Percentiles rank a stretch among this genome's conserved stretches.
Conservation (phyloP, 306 rosid genomes). For the Quercus berberidifolia region DNA sequence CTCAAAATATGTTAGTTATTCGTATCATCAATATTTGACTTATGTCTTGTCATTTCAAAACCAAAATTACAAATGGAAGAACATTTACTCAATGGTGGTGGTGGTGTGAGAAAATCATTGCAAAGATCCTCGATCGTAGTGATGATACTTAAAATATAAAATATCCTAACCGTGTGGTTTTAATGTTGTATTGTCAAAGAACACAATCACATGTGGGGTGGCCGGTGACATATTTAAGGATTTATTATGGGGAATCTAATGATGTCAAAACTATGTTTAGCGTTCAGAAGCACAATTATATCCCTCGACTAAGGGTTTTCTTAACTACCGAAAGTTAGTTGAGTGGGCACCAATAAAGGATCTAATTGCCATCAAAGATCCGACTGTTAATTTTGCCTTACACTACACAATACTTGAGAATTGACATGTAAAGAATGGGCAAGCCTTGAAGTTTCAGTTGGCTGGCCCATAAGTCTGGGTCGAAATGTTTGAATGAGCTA, state of each 20-base stretch:
- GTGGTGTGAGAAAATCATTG: conserved; percentile 48
- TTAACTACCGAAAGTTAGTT: conserved; percentile 1
- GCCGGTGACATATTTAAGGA: conserved; percentile 17
- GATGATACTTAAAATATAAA: conserved; percentile 35
- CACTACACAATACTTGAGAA: not conserved
- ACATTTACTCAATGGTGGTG: conserved; percentile 41
- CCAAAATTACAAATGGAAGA: not conserved
- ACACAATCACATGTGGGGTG: conserved; percentile 4
- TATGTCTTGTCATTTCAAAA: conserved; percentile 32
- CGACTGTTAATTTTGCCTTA: not conserved
- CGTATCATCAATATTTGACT: conserved; percentile 27
- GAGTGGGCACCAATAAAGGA: not conserved
- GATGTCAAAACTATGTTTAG: conserved; percentile 26
- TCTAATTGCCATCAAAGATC: too few species aligned
- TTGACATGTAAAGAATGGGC: not conserved
- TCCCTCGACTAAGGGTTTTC: not conserved
- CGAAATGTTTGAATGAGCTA: too few species aligned
- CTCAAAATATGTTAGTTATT: conserved; percentile 18
- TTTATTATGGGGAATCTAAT: conserved; percentile 29
- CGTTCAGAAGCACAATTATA: conserved; percentile 6
- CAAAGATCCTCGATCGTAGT: conserved; percentile 36
- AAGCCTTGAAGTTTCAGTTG: too few species aligned
- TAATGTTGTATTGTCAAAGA: not conserved
- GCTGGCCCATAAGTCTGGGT: too few species aligned
- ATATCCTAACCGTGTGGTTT: conserved; percentile 27